Evolutionary conservation across 2,329 filamentous ascomycete species (phyloP).

Genomic region (Botrytis fragariae): DNA sequence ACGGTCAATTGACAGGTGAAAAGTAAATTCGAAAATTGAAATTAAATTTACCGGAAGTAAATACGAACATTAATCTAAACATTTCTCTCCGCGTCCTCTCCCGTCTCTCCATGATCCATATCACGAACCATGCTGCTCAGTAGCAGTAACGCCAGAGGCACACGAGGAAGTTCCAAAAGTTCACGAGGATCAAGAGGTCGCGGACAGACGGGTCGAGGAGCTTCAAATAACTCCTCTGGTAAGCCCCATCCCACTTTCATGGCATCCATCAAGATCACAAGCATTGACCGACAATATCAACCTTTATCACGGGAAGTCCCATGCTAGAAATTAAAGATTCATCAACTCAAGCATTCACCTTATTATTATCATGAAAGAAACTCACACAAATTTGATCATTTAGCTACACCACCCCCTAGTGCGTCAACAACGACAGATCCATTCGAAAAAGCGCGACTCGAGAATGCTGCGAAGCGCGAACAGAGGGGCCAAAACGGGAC

Average conservation of each 20-base stretch:
- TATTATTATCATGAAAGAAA: background rate
- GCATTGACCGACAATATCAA: constrained; percentile 26
- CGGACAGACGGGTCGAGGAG: constrained; percentile 37
- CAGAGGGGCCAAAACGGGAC: constrained; percentile 30
- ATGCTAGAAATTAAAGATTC: constrained; percentile 19
- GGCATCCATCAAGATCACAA: constrained; percentile 19
- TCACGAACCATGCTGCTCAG: constrained; percentile 35
- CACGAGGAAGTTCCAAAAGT: constrained; percentile 33
- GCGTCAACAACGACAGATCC: constrained; percentile 25
- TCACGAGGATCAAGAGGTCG: constrained; percentile 37
- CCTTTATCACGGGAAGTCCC: constrained; percentile 22
- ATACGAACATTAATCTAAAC: constrained; percentile 8
- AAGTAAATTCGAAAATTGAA: background rate
- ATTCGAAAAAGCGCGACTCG: constrained; percentile 36
- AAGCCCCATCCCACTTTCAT: constrained; percentile 28
- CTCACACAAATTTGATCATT: constrained; percentile 23
- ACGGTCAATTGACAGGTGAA: background rate
- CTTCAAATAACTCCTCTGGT: constrained; percentile 36
- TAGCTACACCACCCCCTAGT: constrained; percentile 20
- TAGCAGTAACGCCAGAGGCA: constrained; percentile 33
- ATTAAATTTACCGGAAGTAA: background rate
- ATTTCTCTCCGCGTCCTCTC: constrained; percentile 28
- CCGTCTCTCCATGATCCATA: constrained; percentile 34
- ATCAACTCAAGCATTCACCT: constrained; percentile 25
- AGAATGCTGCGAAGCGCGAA: constrained; percentile 38